Conservation (phyloP, 768 basidiomycete genomes). For the Exidia glandulosa region DNA sequence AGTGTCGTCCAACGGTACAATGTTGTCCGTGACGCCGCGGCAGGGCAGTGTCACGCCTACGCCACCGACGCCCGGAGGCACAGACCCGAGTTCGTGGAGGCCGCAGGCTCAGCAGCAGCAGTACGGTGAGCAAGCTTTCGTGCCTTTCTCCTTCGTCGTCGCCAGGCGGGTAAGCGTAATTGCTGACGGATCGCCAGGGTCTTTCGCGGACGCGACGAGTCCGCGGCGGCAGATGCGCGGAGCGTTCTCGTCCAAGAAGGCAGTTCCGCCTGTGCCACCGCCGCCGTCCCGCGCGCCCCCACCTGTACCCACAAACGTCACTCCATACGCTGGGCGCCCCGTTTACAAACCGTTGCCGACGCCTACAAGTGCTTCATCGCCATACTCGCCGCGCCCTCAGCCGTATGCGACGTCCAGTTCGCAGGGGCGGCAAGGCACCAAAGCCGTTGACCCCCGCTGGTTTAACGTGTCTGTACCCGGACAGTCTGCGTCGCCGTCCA, state of each 20-base stretch:
- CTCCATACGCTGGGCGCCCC: neutral
- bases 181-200: neutral
- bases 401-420: neutral
- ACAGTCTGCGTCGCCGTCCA: neutral
- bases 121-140: neutral
- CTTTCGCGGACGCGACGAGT: neutral
- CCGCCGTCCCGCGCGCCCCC: neutral
- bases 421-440: neutral
- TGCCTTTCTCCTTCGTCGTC: neutral
- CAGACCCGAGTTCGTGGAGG: neutral
- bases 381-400: neutral
- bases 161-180: too few species aligned
- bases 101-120: neutral
- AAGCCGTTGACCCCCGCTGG: neutral
- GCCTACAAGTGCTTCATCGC: neutral
- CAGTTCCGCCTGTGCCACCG: neutral
- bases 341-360: neutral
- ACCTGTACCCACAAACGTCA: neutral
- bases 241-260: neutral
- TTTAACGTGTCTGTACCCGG: neutral
- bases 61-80: neutral
- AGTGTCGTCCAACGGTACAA: neutral
- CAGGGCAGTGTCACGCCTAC: neutral
- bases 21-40: neutral
- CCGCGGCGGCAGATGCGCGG: neutral